A percentile compares a stretch with the other conserved stretches of the same genome.
Conservation (phyloP, 2,329 filamentous ascomycete genomes). For the Neurospora sp. region DNA sequence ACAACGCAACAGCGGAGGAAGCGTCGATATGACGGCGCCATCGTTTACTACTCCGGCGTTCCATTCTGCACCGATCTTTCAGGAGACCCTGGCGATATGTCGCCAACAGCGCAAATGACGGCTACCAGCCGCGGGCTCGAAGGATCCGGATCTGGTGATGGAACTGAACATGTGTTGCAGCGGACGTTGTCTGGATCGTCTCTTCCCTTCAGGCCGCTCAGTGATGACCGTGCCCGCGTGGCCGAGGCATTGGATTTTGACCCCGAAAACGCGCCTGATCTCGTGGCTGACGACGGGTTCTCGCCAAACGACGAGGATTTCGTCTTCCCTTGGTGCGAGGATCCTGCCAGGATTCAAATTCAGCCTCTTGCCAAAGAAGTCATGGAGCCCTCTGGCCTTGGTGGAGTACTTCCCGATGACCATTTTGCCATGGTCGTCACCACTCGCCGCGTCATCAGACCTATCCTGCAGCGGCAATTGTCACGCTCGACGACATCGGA, state of each 20-base stretch:
- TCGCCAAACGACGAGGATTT: slow-evolving; percentile 30
- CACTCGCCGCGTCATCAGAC: slow-evolving; percentile 25
- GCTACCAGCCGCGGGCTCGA: slow-evolving; percentile 31
- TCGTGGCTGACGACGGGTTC: slow-evolving; percentile 24
- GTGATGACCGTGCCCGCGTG: slow-evolving; percentile 23
- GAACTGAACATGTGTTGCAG: slow-evolving; percentile 13
- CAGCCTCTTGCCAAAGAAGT: slow-evolving; percentile 35
- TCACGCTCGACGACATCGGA: slow-evolving; percentile 7
- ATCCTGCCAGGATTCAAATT: slow-evolving; percentile 28
- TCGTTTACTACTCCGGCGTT: slow-evolving; percentile 76
- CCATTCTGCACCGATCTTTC: slow-evolving; percentile 75
- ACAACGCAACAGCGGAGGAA: slow-evolving; percentile 33
- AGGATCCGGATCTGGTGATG: slow-evolving; percentile 4
- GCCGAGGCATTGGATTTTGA: slow-evolving; percentile 16
- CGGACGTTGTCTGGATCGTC: slow-evolving; percentile 43
- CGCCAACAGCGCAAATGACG: slow-evolving; percentile 38
- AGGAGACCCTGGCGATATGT: slow-evolving; percentile 47
- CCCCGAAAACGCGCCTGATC: slow-evolving; percentile 20
- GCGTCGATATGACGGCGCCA: slow-evolving; percentile 57
- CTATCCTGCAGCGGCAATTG: neutral
- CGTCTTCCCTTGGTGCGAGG: slow-evolving; percentile 37
- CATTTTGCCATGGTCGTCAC: slow-evolving; percentile 50
- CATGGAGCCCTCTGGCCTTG: slow-evolving; percentile 49
- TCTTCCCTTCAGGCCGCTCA: slow-evolving; percentile 40
- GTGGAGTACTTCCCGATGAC: slow-evolving; percentile 52